phyloP scores from a whole-genome alignment of 805 yeast species.

The Hanseniaspora jakobsenii region DNA sequence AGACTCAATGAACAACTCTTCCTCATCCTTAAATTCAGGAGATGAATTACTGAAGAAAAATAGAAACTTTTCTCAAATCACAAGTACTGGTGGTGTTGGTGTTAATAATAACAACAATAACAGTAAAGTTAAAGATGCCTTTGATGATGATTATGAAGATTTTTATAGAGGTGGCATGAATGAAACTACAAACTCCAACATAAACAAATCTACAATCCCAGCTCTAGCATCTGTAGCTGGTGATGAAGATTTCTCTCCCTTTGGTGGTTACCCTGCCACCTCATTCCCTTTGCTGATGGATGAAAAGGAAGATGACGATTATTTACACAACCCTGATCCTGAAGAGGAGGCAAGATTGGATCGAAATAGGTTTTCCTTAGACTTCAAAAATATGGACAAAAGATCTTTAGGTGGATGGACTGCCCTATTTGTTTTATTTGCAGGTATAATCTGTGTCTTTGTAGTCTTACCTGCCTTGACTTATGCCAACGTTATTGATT shows the following conservation, averaged over 20 bases:
- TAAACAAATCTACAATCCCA: too few relatives aligned
- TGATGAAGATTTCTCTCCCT: conserved; percentile 68
- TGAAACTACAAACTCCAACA: too few relatives aligned
- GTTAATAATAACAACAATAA: not conserved
- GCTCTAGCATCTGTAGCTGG: conserved; percentile 19
- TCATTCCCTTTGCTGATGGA: conserved; percentile 83
- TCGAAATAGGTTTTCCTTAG: conserved; percentile 51
- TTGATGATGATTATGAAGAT: too few relatives aligned
- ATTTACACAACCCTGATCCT: conserved; percentile 91
- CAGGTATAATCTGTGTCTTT: conserved; percentile 58
- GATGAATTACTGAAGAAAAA: conserved; percentile 31
- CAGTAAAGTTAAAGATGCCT: too few relatives aligned
- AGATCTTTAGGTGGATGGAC: conserved; percentile 48
- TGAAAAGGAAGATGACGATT: conserved; percentile 91
- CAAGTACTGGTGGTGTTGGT: too few relatives aligned
- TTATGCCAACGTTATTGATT: conserved; percentile 52
- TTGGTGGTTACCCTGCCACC: conserved; percentile 93
- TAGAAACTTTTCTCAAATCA: not conserved
- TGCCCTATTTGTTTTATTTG: conserved; percentile 45
- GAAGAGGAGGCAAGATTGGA: conserved; percentile 80
- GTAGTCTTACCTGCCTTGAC: conserved; percentile 75
- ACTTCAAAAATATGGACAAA: conserved; percentile 54
- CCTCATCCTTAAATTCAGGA: conserved; percentile 23
- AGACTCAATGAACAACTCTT: conserved; percentile 22
- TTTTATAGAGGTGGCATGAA: too few relatives aligned